Conservation (phyloP, 768 basidiomycete genomes). For the Kwoniella dendrophila region DNA sequence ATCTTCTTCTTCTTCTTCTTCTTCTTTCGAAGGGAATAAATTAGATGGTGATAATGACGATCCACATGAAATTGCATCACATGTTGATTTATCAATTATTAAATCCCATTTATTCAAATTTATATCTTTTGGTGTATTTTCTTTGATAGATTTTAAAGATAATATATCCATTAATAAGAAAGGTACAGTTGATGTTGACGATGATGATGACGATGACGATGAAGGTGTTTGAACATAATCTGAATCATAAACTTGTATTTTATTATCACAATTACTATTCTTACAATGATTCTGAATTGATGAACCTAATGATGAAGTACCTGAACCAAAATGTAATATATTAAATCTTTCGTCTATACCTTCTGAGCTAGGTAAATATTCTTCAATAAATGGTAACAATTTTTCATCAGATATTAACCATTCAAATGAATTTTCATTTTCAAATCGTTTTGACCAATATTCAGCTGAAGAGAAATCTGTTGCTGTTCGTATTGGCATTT, state of each 20-base stretch:
- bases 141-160: not conserved
- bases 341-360: not conserved
- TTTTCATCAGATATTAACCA: conserved; percentile 29
- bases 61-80: conserved; percentile 48
- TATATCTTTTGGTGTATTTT: conserved; percentile 9
- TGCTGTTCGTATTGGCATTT: not conserved
- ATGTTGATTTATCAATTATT: conserved; percentile 46
- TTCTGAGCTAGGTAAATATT: conserved; percentile 1
- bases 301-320: conserved; percentile 33
- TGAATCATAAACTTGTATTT: conserved; percentile 29
- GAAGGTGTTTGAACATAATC: conserved; percentile 36
- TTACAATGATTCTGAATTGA: not conserved
- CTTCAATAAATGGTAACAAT: conserved; percentile 30
- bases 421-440: conserved; percentile 37
- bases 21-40: not conserved
- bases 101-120: conserved; percentile 26
- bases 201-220: not conserved
- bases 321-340: conserved; percentile 47
- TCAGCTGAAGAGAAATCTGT: conserved; percentile 41
- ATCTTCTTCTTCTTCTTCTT: not conserved
- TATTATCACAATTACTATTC: not conserved
- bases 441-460: conserved; percentile 45
- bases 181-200: too few relatives aligned
- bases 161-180: conserved; percentile 10
- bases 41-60: not conserved